Evolutionary conservation across 345 rosid species (phyloP).

Genomic region (Syzygium oleosum): DNA sequence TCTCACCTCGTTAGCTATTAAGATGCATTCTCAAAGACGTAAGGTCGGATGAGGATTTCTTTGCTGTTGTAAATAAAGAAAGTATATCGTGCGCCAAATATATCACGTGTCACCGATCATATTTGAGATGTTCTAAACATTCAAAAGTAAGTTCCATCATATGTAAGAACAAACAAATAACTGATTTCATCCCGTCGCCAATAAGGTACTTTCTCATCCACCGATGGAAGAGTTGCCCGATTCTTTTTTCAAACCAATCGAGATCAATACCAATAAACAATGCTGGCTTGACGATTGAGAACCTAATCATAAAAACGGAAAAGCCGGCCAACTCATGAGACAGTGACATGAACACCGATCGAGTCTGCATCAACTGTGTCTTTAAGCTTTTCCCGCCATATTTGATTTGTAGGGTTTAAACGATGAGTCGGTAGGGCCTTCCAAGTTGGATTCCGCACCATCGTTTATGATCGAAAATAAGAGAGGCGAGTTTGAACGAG

Average conservation of each 20-base stretch:
- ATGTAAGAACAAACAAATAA: background rate
- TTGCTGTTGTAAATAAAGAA: background rate
- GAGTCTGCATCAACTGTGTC: background rate
- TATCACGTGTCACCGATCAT: background rate
- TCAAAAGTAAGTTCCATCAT: background rate
- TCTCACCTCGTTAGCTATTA: background rate
- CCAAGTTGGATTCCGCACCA: background rate
- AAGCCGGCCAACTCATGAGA: background rate
- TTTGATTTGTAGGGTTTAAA: background rate
- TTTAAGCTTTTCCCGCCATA: background rate
- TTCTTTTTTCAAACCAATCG: background rate
- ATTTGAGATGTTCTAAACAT: background rate
- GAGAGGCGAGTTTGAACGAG: background rate
- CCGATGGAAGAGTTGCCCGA: background rate
- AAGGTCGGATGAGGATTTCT: background rate
- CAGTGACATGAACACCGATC: background rate
- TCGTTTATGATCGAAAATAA: too few species aligned
- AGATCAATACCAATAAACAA: background rate
- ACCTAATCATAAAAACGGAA: background rate
- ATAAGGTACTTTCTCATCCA: background rate
- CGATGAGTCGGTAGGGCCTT: background rate
- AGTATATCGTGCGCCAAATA: rapidly evolving
- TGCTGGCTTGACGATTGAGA: background rate
- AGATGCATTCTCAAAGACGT: background rate
- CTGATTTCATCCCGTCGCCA: background rate